phyloP scores from a whole-genome alignment of 768 basidiomycete species.

The Megacollybia marginata region DNA sequence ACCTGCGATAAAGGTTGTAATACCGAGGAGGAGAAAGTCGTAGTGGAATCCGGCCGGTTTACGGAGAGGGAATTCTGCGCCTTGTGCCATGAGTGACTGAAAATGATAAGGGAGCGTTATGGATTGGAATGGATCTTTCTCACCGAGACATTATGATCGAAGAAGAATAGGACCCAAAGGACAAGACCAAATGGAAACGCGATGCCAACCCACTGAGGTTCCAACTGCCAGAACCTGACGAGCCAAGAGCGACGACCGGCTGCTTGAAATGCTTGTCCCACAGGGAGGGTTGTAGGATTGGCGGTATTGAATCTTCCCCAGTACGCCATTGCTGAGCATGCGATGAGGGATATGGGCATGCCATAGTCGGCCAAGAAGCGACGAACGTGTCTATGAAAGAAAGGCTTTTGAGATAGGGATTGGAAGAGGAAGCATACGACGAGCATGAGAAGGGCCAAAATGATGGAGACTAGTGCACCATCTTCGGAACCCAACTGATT shows the following conservation, averaged over 20 bases:
- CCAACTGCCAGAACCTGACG: slow-evolving; percentile 83
- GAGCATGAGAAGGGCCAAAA: slow-evolving; percentile 75
- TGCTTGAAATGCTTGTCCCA: slow-evolving; percentile 60
- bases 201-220: slow-evolving; percentile 83
- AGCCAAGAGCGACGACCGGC: slow-evolving; percentile 75
- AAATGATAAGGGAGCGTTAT: slow-evolving; percentile 1
- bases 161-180: slow-evolving; percentile 90
- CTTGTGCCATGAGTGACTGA: slow-evolving; percentile 88
- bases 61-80: slow-evolving; percentile 79
- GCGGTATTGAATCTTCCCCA: slow-evolving; percentile 72
- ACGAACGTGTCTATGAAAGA: slow-evolving; percentile 69
- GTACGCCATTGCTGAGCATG: slow-evolving; percentile 71
- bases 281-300: slow-evolving; percentile 60
- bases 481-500: slow-evolving; percentile 25
- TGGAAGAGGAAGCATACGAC: slow-evolving; percentile 70
- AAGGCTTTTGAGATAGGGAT: slow-evolving; percentile 48
- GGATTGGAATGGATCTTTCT: slow-evolving; percentile 16
- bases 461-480: slow-evolving; percentile 56
- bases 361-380: slow-evolving; percentile 82
- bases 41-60: slow-evolving; percentile 86
- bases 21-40: slow-evolving; percentile 87
- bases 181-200: slow-evolving; percentile 86
- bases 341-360: slow-evolving; percentile 82
- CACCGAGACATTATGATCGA: slow-evolving; percentile 91
- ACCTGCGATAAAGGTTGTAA: slow-evolving; percentile 85